These are phyloP conservation scores for Melampsora occidentalis DNA, from an alignment of 1,284 basidiomycete genomes.

Conservation along the genomic window DNA sequence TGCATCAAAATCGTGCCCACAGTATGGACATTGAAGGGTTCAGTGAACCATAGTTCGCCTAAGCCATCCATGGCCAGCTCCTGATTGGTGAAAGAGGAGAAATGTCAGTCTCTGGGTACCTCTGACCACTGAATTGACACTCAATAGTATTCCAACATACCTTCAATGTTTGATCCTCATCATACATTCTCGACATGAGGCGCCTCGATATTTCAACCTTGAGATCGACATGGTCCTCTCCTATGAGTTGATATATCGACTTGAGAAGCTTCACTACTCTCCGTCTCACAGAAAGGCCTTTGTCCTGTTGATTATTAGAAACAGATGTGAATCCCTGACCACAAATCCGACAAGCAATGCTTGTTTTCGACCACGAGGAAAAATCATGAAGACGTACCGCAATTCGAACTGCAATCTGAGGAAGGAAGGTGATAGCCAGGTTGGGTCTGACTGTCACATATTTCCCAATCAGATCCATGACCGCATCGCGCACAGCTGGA, in stretches of 20 bases:
- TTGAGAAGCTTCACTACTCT: constrained; percentile 90
- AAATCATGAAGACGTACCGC: constrained; percentile 61
- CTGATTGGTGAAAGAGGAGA: constrained; percentile 50
- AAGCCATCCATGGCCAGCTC: constrained; percentile 83
- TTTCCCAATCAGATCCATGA: constrained; percentile 90
- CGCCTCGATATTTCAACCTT: constrained; percentile 76
- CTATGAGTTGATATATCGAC: constrained; percentile 67
- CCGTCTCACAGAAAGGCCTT: constrained; percentile 86
- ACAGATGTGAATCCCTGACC: neutral
- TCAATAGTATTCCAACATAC: constrained; percentile 49
- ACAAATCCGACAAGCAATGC: neutral
- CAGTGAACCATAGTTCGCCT: constrained; percentile 81
- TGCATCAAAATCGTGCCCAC: constrained; percentile 33
- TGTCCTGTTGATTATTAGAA: constrained; percentile 62
- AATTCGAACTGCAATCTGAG: constrained; percentile 78
- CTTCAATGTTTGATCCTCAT: constrained; percentile 89
- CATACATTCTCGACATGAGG: constrained; percentile 77
- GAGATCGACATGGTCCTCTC: constrained; percentile 61
- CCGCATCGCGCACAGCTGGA: constrained; percentile 88
- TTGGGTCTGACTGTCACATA: constrained; percentile 83
- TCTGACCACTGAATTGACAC: neutral
- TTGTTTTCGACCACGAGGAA: neutral
- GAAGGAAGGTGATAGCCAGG: constrained; percentile 79
- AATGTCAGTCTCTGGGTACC: too few relatives aligned
- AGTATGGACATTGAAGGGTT: constrained; percentile 5